Evolutionary conservation across 352 stramenopile species (phyloP), one percentile per base, ranked within the genome.

Genomic region (Globisporangium middletonii): DNA sequence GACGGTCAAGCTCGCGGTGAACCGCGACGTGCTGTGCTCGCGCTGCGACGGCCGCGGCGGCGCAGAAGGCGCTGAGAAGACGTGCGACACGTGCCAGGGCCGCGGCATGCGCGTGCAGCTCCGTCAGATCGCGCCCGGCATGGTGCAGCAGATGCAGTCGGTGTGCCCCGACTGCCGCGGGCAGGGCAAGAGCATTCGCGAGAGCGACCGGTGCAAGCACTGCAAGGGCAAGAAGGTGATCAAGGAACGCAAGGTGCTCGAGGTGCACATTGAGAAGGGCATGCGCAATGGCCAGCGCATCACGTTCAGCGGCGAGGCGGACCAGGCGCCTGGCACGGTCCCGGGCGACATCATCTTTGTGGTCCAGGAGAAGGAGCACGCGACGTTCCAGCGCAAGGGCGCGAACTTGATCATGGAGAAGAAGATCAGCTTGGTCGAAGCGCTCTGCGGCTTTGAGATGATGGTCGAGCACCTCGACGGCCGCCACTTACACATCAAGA

Each of bases 201-300:
- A 98, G 69, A 87, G 74, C 42, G 90, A 97, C 69, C 83, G 86
- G n/a, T 98, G 92, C 87, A 96, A 94, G 71, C 69, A 56, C 33
- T 98, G 92, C 75, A 94, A 91, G 67, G 93, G 92, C 53, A 97
- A 96, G 68, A 98, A 98, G 73, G 87, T 97, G 46, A 89, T 88
- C 38, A 97, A 97, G 64, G 97, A 99, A 72, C 93, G 96, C 55
- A 99, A 99, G 77, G 91, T 99, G 50, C 78, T 99, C 45, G 97
- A 99, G 71, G 96, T 99, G 56, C 83, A 98, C 72, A 95, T 99
- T 53, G 97, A 99, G 63, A 98, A 98, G 80, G 97, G 97, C 46
- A 98, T 99, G 94, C 89, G 86, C 52, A 87, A 99, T 73, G 90
- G 95, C 49, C 86, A 99, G 68, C 98, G 97, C 68, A 98, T 99